Evolutionary conservation across 208 protist species (phyloP).

Genomic region (Crithidia mellificae): DNA sequence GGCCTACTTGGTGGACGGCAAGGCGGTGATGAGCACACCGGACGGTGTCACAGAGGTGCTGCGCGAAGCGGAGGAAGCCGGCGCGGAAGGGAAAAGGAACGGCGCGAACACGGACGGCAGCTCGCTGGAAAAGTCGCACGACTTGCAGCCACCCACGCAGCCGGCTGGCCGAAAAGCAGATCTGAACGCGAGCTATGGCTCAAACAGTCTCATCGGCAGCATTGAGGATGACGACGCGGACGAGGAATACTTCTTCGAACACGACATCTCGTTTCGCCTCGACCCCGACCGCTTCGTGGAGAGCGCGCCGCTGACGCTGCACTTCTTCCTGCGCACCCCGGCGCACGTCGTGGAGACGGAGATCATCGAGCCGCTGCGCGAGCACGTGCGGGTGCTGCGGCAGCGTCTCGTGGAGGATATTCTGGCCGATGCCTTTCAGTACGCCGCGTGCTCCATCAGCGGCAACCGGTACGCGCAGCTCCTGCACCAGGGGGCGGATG

Average conservation of each 20-base stretch:
- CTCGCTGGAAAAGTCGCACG: too few relatives aligned
- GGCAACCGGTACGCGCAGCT: conserved; percentile 30
- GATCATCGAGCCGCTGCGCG: conserved; percentile 35
- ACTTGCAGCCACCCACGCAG: too few relatives aligned
- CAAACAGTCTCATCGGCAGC: not conserved
- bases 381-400: conserved; percentile 18
- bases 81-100: not conserved
- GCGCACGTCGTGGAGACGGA: conserved; percentile 30
- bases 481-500: conserved; percentile 9
- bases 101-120: not conserved
- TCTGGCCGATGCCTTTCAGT: conserved; percentile 18
- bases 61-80: not conserved
- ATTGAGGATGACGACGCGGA: not conserved
- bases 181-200: not conserved
- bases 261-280: conserved; percentile 37
- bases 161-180: not conserved
- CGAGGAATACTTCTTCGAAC: conserved; percentile 50
- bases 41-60: too few relatives aligned
- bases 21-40: not conserved
- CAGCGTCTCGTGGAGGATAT: conserved; percentile 27
- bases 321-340: conserved; percentile 43
- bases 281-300: conserved; percentile 49
- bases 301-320: conserved; percentile 39
- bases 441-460: conserved; percentile 15
- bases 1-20: conserved; percentile 3